phyloP scores from a whole-genome alignment of 495 filamentous ascomycete species.

The Xylaria curta region DNA sequence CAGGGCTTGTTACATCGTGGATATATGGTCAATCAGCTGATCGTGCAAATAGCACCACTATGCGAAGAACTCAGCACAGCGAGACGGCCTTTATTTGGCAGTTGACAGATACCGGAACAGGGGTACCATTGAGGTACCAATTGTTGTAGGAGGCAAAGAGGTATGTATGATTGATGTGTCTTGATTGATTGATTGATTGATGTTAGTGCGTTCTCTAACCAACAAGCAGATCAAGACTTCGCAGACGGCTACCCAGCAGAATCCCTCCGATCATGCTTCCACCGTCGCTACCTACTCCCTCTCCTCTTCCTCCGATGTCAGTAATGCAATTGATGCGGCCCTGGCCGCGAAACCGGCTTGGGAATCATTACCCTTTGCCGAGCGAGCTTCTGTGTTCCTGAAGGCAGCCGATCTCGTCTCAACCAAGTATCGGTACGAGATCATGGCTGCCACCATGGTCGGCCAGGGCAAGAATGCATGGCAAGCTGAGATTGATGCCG shows the following conservation, averaged over 20 bases:
- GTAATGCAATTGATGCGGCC: conserved; percentile 77
- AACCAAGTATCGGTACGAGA: conserved; percentile 88
- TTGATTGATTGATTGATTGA: no score
- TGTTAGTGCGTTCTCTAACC: not conserved
- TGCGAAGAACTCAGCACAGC: conserved; percentile 77
- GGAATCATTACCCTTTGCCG: conserved; percentile 82
- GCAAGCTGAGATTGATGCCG: conserved; percentile 96
- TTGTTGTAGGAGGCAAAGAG: conserved; percentile 80
- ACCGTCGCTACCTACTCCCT: conserved; percentile 79
- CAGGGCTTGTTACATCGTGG: no score
- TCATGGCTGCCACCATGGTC: conserved; percentile 92
- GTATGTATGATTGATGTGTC: conserved; percentile 58
- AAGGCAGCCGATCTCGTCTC: conserved; percentile 90
- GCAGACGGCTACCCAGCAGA: conserved; percentile 64
- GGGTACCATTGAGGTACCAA: conserved; percentile 71
- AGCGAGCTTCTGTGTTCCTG: conserved; percentile 91
- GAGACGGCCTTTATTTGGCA: conserved; percentile 73
- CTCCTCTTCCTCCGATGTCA: conserved; percentile 74
- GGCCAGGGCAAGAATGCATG: conserved; percentile 96
- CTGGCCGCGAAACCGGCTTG: conserved; percentile 81
- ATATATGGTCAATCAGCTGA: conserved; percentile 29
- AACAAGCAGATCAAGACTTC: conserved; percentile 57
- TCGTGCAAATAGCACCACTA: conserved; percentile 74
- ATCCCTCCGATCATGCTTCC: conserved; percentile 75
- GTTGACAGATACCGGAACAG: conserved; percentile 65